phyloP scores from a whole-genome alignment of 2,329 filamentous ascomycete species.

The Pseudogymnoascus sp. region DNA sequence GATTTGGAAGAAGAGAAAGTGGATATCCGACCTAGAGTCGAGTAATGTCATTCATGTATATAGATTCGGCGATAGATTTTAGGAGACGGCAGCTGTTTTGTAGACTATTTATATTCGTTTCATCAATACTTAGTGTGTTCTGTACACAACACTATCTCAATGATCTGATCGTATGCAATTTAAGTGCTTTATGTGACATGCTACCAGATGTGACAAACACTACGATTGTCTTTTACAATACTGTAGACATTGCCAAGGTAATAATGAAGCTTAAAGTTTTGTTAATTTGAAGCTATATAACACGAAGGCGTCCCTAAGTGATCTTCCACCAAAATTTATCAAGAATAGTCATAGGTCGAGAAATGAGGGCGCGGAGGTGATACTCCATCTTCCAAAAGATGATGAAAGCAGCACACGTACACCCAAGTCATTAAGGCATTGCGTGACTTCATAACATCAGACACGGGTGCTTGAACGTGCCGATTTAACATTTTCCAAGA shows the following conservation, averaged over 20 bases:
- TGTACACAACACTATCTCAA: too few relatives aligned
- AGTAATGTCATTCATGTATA: not conserved
- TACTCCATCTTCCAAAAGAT: not conserved
- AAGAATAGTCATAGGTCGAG: not conserved
- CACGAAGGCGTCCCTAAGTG: not conserved
- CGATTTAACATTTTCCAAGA: not conserved
- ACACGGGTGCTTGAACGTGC: not conserved
- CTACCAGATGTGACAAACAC: not conserved
- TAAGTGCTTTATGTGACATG: not conserved
- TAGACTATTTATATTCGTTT: conserved; percentile 1
- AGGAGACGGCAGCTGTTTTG: not conserved
- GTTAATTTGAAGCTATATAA: not conserved
- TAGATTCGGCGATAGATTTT: conserved; percentile 1
- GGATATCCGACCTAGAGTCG: not conserved
- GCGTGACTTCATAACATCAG: not conserved
- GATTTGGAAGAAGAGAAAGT: not conserved
- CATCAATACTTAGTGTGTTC: not conserved
- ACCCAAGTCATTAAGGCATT: not conserved
- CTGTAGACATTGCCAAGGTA: not conserved
- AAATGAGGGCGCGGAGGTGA: not conserved
- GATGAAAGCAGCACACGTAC: not conserved
- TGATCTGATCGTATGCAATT: too few relatives aligned
- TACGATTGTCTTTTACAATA: not conserved
- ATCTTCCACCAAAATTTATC: not conserved
- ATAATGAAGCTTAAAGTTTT: not conserved